Conservation (phyloP, 2,329 filamentous ascomycete species). For the Endothia cerciana region DNA sequence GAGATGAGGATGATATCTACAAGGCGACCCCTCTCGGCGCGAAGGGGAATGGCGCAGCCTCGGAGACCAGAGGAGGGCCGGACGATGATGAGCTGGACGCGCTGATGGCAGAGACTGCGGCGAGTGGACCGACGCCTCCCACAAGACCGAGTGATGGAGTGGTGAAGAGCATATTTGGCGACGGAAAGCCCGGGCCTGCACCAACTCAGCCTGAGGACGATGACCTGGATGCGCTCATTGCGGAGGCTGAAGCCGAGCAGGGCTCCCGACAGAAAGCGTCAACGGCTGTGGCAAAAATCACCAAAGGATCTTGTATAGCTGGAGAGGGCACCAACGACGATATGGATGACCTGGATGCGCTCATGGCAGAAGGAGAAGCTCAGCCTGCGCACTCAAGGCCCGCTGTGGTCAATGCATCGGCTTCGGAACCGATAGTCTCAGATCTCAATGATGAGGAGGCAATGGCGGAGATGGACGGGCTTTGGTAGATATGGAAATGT, state of each 20-base stretch:
- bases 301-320: not conserved
- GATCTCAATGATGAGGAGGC: constrained; percentile 66
- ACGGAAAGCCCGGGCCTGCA: constrained; percentile 22
- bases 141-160: constrained; percentile 17
- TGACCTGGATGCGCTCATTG: constrained; percentile 43
- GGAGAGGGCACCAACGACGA: not conserved
- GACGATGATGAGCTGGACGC: constrained; percentile 56
- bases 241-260: constrained; percentile 35
- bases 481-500: constrained; percentile 44
- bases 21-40: constrained; percentile 50
- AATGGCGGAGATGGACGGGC: constrained; percentile 66
- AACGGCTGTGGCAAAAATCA: not conserved
- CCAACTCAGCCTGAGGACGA: constrained; percentile 35
- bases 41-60: constrained; percentile 19
- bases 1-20: constrained; percentile 57
- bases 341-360: constrained; percentile 53
- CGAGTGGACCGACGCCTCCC: constrained; percentile 29
- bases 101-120: constrained; percentile 55
- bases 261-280: not conserved
- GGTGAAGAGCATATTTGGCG: constrained; percentile 29
- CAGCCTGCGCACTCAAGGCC: constrained; percentile 16
- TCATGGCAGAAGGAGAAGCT: constrained; percentile 53
- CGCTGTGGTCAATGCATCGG: not conserved
- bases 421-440: constrained; percentile 24
- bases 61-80: constrained; percentile 35